Base-by-base conservation (phyloP, 345 rosid genomes). In the Draba incana region DNA sequence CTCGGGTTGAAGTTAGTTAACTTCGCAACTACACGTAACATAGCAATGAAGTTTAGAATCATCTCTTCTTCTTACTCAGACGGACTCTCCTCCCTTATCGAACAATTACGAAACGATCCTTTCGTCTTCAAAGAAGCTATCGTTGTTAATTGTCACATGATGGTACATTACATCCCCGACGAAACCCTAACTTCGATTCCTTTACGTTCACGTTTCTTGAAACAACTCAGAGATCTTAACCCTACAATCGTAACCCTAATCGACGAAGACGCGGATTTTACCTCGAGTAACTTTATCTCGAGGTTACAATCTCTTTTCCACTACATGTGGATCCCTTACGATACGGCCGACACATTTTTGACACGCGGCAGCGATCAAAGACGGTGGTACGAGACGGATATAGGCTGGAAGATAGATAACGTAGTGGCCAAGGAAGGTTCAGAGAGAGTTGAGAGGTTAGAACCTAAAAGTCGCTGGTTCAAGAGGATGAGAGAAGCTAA, bases 301-400 rank as follows among this genome's bases (percentile, higher is more conserved):
- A 84, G 96, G 71, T 58, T 90, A 66, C 76, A 84, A 65, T 81
- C 94, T 3, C 88, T 90, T 28, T 90, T 85, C 68, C 85, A 84
- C 58, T 88, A 88, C 71, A 73, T 93, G 42, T 93, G 97, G 98
- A 93, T 93, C n/a, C 94, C 92, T 4, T 93, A 84, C 54, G 98
- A 93, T 47, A 81, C 90, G 0, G 86, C 87, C 23, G 98, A 88
- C 15, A 84, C 94, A 9, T 88, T 88, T 74, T 77, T 86, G 23
- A 85, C 88, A 0, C 74, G 74, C 30, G 92, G 97, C 16, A 86
- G 89, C 67, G 84, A 81, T 74, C 87, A 93, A 67, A 84, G 92
- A 69, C 75, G 81, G 62, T 88, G 96, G 97, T 93, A 88, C 33
- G 97, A 93, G 59, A 88, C 92, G 5, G 82, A 80, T 51, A 58